Evolutionary conservation across 2,329 filamentous ascomycete species (phyloP), one percentile per base, ranked within the genome.

Genomic region (Coniella lustricola): DNA sequence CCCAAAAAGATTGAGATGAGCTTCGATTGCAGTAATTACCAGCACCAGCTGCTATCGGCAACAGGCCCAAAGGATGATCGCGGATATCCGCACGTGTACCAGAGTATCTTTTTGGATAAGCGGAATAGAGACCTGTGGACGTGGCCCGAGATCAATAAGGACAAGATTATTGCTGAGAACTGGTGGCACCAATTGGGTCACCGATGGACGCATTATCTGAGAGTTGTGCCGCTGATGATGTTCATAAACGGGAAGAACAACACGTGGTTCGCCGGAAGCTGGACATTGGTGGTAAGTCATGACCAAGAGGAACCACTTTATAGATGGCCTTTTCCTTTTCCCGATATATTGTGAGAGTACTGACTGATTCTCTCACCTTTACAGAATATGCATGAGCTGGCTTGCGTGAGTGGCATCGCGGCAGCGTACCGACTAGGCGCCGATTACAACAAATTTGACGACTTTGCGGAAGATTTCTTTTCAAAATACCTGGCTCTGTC

Each of bases 21-120:
- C 49, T 89, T 87, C 64, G 83, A 89, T 62, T 85, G 82, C 66
- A 84, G 81, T 33, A 85, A 87, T 61, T 87, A 88, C 64, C 84
- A 89, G 61, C 74, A 81, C 38, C 84, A 88, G 59, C 84, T 89
- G 54, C 79, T 79, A 1, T 62, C 62, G 17, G 59, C 61, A 1
- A 60, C 58, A 16, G 42, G 51, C 9, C 33, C 55, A 1, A 35
- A 58, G 0, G 50, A 49, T 4, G 51, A 53, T 1, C 44, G 34
- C 3, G 50, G 46, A n/a, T 73, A 78, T 21, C 70, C 77, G 44
- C 82, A 86, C 57, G 76, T 88, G 14, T 88, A 85, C 61, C 84
- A 89, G 55, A 82, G 77, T 8, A 84, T 84, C 46, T 84, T 82
- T 59, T 68, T 85, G 4, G 78, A 84, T 62, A 79, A 81, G 50